Conservation (phyloP, 176 grass and related monocot genomes). For the Triticum dicoccoides region DNA sequence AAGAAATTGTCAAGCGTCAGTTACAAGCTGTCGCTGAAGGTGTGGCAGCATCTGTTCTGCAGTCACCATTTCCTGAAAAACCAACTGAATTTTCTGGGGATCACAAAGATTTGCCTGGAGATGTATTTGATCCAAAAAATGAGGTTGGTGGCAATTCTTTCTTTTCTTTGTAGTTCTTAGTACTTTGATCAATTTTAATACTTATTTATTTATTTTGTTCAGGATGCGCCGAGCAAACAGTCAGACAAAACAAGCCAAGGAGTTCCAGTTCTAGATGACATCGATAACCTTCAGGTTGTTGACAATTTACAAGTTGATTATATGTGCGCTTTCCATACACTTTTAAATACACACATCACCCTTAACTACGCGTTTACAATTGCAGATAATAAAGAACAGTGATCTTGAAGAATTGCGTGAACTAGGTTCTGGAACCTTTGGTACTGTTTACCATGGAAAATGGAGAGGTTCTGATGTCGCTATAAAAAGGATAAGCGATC, state of each 20-base stretch:
- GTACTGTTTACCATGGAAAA: constrained; percentile 98
- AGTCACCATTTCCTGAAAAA: constrained; percentile 54
- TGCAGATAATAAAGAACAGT: constrained; percentile 90
- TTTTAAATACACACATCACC: background rate
- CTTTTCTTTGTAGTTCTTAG: background rate
- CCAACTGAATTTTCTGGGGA: constrained; percentile 26
- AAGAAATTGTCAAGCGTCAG: constrained; percentile 67
- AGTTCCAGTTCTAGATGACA: constrained; percentile 52
- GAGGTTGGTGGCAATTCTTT: constrained; percentile 50
- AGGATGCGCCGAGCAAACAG: constrained; percentile 47
- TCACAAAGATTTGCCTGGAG: constrained; percentile 29
- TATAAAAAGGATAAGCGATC: constrained; percentile 95
- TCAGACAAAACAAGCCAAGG: constrained; percentile 63
- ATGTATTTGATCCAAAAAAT: constrained; percentile 53
- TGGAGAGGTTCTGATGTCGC: constrained; percentile 96
- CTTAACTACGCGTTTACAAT: constrained; percentile 5
- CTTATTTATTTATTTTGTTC: constrained; percentile 20
- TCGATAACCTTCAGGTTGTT: constrained; percentile 64
- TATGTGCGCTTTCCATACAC: background rate
- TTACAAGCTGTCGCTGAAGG: constrained; percentile 89
- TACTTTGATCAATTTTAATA: constrained; percentile 2
- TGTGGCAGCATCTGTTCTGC: constrained; percentile 79
- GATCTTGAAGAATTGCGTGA: constrained; percentile 96
- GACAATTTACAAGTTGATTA: background rate
- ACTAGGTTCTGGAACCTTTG: constrained; percentile 91